Evolutionary conservation across 129 eudicot species (phyloP), one percentile per base, ranked within the genome.

Genomic region (Flaveria trinervia): DNA sequence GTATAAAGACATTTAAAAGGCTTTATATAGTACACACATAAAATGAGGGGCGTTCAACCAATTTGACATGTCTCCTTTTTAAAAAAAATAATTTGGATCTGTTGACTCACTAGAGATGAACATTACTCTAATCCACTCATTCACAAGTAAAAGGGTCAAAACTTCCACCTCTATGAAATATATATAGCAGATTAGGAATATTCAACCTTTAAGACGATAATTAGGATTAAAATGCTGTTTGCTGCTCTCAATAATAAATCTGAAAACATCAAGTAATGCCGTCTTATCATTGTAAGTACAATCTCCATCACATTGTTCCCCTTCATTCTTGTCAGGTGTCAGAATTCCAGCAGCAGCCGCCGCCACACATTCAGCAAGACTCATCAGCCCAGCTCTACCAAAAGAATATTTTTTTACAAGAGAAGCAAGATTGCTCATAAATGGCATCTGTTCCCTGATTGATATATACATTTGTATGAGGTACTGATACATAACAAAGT

Each of bases 341-440:
- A 17, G 50, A 81, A 76, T 70, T 52, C 85, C 89, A 84, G 20
- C 65, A 70, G 88, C 85, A 65, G 88, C 86, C 18, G 94, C 85
- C 65, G 89, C 79, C 60, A 95, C 86, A 71, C 97, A 89, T 81
- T 88, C 86, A 71, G 93, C 88, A 59, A 95, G 85, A 83, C 97
- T 73, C 94, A 95, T 91, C 50, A 95, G 68, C 73, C 99, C 99
- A 51, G 92, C 88, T 68, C 99, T 92, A 65, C 97, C 92, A 81
- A 95, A 92, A 36, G 99, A 86, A 52, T 80, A 59, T 12, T 41
- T 83, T 74, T 87, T 95, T 68, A 90, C 84, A 73, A 88, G 80
- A 67, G 89, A 89, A 69, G 97, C 86, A 67, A 95, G 76, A 77
- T 79, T 80, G 79, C 73, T 70, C 84, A 95, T 67, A 71, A 91